A percentile compares a stretch with the other conserved stretches of the same genome.
phyloP scores from a whole-genome alignment of 495 filamentous ascomycete genomes.

The Tuber indicum region DNA sequence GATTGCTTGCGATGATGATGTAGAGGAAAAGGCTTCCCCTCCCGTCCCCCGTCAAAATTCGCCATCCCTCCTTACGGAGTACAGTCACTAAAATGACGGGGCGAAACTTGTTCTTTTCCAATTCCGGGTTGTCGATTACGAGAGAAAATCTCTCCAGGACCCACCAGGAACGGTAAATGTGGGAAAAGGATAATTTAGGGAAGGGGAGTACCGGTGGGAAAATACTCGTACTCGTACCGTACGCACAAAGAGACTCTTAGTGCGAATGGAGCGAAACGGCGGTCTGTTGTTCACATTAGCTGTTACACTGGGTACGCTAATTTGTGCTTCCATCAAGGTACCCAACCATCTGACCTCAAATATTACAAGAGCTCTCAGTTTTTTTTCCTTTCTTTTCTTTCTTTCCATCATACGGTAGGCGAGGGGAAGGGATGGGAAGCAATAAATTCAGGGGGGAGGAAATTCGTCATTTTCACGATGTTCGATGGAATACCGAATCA shows the following conservation, averaged over 20 bases:
- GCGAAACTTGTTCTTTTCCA: not conserved
- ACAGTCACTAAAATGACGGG: not conserved
- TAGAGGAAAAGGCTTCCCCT: not conserved
- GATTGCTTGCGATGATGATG: not conserved
- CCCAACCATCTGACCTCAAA: not conserved
- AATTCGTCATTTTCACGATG: slow-evolving; percentile 6
- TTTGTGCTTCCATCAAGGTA: not conserved
- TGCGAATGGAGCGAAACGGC: not conserved
- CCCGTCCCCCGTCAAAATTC: not conserved
- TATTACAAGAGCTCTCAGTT: not conserved
- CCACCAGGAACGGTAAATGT: not conserved
- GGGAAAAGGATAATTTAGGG: not conserved
- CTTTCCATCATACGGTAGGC: not conserved
- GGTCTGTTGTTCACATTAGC: not conserved
- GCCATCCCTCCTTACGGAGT: not conserved
- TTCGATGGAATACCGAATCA: not conserved
- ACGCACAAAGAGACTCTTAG: slow-evolving; percentile 6
- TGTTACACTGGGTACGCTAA: not conserved
- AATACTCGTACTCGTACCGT: not conserved
- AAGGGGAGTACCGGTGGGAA: not conserved
- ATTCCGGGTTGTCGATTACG: not conserved
- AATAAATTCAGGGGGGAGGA: not conserved
- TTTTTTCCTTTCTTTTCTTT: not conserved
- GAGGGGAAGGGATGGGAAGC: not conserved
- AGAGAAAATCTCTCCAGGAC: not conserved